Evolutionary conservation across 345 rosid species (phyloP), one percentile per base, ranked within the genome.

Genomic region (Syzygium jambos): DNA sequence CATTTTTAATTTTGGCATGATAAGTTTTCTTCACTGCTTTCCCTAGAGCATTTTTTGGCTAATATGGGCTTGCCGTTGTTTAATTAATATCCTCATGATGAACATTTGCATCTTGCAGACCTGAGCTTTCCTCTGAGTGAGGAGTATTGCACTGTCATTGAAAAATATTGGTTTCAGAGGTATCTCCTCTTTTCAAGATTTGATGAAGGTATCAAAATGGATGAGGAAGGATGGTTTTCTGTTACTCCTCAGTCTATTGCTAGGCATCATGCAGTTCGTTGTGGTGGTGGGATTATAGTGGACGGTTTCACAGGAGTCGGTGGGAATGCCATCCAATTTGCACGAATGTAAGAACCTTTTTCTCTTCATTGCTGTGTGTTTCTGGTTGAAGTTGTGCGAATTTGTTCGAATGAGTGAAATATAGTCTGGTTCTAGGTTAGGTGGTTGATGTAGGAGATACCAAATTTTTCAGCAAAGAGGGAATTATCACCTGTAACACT

Each of bases 161-260:
- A 90, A 80, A 98, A 96, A 92, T 95, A 96, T 90, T 98, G 99
- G 99, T 89, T 90, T 89, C 99, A 98, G 88, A 91, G 99, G 86
- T 95, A 98, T 90, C 65, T 88, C 43, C 90, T 95, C 54, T 98
- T 98, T 92, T 95, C 99, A 68, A 92, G 93, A 92, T 96, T 94
- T 89, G 97, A 96, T 68, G 93, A 92, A 65, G 99, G 99, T 85
- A 92, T 96, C 87, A 91, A 88, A 93, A 95, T 97, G 99, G 98
- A 97, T 17, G 96, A 95, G 91, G 99, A 97, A 93, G 99, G 99
- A 80, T 97, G 99, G 99, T 97, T 96, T 93, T 97, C 99, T 91
- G 99, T 96, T 86, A 98, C 98, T 56, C 98, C 99, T 52, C 99
- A 98, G 90, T 86, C 88, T 89, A 94, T 98, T 86, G 98, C 99